phyloP scores from a whole-genome alignment of 371 early-diverging fungal species.

The Syncephalastrum monosporum region DNA sequence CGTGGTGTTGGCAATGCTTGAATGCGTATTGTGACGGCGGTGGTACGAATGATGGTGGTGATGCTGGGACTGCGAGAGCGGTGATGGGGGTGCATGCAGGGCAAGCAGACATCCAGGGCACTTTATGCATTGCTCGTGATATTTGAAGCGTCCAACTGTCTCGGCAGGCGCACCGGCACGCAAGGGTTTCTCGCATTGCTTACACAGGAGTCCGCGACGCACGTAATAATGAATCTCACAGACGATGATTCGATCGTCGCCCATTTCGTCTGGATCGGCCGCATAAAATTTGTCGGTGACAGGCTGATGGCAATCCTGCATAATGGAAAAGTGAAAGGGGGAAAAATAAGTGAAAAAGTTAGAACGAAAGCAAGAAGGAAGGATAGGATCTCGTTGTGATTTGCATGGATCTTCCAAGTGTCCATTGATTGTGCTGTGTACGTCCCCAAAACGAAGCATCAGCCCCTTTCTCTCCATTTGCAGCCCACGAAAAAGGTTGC shows the following conservation, averaged over 20 bases:
- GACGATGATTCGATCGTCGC: constrained; percentile 7
- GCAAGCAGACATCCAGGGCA: constrained; percentile 17
- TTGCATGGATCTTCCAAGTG: background rate
- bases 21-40: background rate
- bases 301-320: constrained; percentile 16
- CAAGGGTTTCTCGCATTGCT: constrained; percentile 9
- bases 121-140: constrained; percentile 16
- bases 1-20: background rate
- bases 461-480: background rate
- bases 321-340: background rate
- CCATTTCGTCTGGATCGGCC: constrained; percentile 6
- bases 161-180: constrained; percentile 2
- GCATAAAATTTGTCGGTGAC: constrained; percentile 20
- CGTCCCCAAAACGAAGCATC: constrained; percentile 12
- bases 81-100: constrained; percentile 7
- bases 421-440: background rate
- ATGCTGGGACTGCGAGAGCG: background rate
- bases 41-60: background rate
- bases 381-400: too few species aligned
- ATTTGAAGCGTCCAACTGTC: constrained; percentile 8
- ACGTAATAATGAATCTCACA: constrained; percentile 18
- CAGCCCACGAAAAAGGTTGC: background rate
- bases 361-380: too few species aligned
- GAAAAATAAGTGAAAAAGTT: too few species aligned
- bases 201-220: background rate